Evolutionary conservation across 2,329 filamentous ascomycete species (phyloP).

Genomic region (Pseudogymnoascus sp.): DNA sequence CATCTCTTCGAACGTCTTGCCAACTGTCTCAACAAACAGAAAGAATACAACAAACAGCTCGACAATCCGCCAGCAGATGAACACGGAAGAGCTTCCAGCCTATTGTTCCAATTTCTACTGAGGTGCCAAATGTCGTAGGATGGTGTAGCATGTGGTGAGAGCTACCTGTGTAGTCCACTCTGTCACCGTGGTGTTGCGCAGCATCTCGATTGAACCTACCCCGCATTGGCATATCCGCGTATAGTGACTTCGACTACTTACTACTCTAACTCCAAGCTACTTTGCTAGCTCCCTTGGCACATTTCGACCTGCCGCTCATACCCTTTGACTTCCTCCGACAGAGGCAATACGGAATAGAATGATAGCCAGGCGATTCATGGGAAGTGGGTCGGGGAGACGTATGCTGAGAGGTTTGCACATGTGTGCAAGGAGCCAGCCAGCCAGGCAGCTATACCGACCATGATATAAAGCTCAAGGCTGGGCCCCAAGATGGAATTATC

Average conservation of each 20-base stretch:
- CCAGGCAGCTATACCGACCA: background rate
- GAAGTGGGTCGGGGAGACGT: background rate
- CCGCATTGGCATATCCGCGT: background rate
- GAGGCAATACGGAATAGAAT: background rate
- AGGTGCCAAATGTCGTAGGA: slow-evolving; percentile 29
- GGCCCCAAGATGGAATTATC: background rate
- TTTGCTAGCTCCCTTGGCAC: background rate
- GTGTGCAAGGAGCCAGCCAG: background rate
- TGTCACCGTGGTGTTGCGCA: background rate
- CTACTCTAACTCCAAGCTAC: background rate
- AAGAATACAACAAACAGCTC: slow-evolving; percentile 18
- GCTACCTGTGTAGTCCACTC: background rate
- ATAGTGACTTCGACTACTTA: background rate
- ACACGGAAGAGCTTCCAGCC: slow-evolving; percentile 27
- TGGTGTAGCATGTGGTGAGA: too few relatives aligned
- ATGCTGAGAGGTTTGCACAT: background rate
- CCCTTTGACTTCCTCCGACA: background rate
- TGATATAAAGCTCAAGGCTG: background rate
- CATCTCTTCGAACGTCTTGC: slow-evolving; percentile 10
- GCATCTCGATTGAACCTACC: background rate
- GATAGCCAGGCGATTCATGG: background rate
- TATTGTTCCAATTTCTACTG: slow-evolving; percentile 30
- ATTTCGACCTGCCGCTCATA: background rate
- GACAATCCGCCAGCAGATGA: background rate
- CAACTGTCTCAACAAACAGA: slow-evolving; percentile 12